Evolutionary conservation across 2,329 filamentous ascomycete species (phyloP), one percentile per base, ranked within the genome.

Genomic region (Fusarium sp.): DNA sequence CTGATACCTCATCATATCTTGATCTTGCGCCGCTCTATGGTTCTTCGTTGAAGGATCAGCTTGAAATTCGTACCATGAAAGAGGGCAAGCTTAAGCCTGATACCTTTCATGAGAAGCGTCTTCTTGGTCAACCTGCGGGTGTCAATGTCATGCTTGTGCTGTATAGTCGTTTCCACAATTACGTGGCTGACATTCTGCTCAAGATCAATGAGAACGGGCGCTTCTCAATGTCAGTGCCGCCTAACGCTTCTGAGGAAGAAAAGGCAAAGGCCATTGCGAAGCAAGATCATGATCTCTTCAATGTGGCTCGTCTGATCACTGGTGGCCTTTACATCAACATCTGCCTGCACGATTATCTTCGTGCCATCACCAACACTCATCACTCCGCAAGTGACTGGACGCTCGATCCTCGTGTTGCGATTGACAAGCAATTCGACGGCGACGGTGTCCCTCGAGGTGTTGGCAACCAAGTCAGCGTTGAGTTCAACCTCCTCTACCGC

Each of bases 21-120:
- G 93, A 95, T 77, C 84, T 95, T 3, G 87, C 91, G 1, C 93
- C 93, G 1, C 83, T 95, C 6, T 95, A 95, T 73, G 93, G 93
- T 7, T 92, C 88, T 57, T 90, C 89, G 47, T 85, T 89, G 75
- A 82, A 85, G 32, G 89, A 93, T 71, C 91, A 93, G 76, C 83
- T 90, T 53, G 80, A 84, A 70, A 88, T 94, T 77, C 86, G 92
- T 30, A 91, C 90, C 3, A 87, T 89, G 80, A 86, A 88, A 53
- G 88, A 91, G 67, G 92, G 92, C n/a, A 90, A 89, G 74, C 83
- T 94, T 67, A 93, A 93, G 81, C 89, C 90, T 0, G 92, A 94
- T 76, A 91, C 88, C 69, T 94, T 94, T 78, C 88, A 89, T 3
- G 90, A 93, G 75, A 87, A 88, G 63, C 87, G 92, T 16, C 81